Conservation (phyloP, 2,329 filamentous ascomycete species). For the Daldinia eschscholtzii region DNA sequence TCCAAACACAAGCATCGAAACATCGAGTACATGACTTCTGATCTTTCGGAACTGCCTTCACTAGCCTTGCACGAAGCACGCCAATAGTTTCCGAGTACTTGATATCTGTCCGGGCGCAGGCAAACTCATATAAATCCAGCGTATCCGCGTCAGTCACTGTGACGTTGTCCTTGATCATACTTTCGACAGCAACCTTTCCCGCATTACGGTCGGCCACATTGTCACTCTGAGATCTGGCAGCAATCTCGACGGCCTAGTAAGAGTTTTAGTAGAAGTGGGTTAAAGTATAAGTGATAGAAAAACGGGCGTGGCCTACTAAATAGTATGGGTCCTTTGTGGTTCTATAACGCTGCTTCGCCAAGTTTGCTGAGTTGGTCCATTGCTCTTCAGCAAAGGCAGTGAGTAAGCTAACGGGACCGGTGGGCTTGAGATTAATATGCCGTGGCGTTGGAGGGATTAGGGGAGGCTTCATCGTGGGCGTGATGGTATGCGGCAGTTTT, state of each 20-base stretch:
- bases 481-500: not conserved
- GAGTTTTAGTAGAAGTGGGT: not conserved
- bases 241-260: slow-evolving; percentile 53
- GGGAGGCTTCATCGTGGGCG: slow-evolving; percentile 33
- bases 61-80: slow-evolving; percentile 62
- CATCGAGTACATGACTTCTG: slow-evolving; percentile 58
- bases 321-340: slow-evolving; percentile 67
- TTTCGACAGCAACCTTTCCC: slow-evolving; percentile 60
- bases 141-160: slow-evolving; percentile 63
- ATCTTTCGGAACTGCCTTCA: slow-evolving; percentile 66
- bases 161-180: slow-evolving; percentile 61
- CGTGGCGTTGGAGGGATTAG: slow-evolving; percentile 19
- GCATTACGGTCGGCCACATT: slow-evolving; percentile 61
- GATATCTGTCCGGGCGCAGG: slow-evolving; percentile 58
- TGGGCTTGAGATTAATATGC: slow-evolving; percentile 33
- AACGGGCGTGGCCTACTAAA: slow-evolving; percentile 57
- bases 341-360: slow-evolving; percentile 65
- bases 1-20: slow-evolving; percentile 65
- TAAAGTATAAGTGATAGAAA: not conserved
- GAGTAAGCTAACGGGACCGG: slow-evolving; percentile 61
- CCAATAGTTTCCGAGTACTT: slow-evolving; percentile 64
- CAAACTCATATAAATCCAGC: slow-evolving; percentile 69
- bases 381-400: slow-evolving; percentile 67
- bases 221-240: slow-evolving; percentile 66
- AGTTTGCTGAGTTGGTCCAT: slow-evolving; percentile 64